These are phyloP conservation scores for Trichomonascaceae sp. DNA, from an alignment of 1,139 yeast species.

Conservation along the genomic window DNA sequence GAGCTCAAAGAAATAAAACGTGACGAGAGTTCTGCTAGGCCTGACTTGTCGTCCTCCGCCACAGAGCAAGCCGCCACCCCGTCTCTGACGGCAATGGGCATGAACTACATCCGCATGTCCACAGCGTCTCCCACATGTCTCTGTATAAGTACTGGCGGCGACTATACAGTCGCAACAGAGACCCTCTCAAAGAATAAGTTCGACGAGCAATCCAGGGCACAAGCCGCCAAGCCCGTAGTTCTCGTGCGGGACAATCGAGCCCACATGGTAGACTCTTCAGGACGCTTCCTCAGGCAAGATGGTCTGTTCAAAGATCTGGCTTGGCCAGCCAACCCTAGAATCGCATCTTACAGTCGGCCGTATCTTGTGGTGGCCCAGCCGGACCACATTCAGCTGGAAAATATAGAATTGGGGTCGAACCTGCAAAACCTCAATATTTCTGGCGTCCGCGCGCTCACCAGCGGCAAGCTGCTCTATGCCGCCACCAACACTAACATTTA, in stretches of 20 bases:
- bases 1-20: not conserved
- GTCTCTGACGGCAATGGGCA: conserved; percentile 10
- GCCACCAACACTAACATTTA: conserved; percentile 19
- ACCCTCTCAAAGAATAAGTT: not conserved
- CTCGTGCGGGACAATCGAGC: conserved; percentile 16
- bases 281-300: conserved; percentile 9
- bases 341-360: conserved; percentile 21
- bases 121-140: conserved; percentile 11
- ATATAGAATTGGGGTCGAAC: conserved; percentile 20
- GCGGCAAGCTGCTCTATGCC: conserved; percentile 13
- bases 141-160: conserved; percentile 7
- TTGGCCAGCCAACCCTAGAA: conserved; percentile 16
- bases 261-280: conserved; percentile 13
- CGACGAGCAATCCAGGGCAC: conserved; percentile 3
- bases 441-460: conserved; percentile 9
- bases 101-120: conserved; percentile 14
- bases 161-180: not conserved
- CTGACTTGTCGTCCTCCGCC: conserved; percentile 3
- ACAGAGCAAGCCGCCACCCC: conserved; percentile 3
- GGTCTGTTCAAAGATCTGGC: conserved; percentile 9
- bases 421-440: conserved; percentile 17
- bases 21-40: not conserved
- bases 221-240: conserved; percentile 9
- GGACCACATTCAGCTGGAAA: conserved; percentile 18
- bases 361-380: conserved; percentile 19